phyloP scores from a whole-genome alignment of 2,329 filamentous ascomycete genomes.

The Fusarium sp. region DNA sequence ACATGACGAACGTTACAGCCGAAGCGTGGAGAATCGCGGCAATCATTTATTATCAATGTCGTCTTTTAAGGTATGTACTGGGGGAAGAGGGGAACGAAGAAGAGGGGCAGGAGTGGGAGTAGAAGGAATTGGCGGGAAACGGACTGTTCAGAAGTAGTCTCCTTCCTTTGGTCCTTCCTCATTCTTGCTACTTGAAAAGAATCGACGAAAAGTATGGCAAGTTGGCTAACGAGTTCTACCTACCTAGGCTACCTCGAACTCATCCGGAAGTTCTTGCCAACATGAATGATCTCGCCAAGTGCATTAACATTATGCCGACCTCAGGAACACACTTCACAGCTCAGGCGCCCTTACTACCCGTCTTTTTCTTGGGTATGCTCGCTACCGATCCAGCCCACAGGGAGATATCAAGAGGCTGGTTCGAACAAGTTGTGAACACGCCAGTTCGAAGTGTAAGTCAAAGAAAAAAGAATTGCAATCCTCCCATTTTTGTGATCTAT shows the following conservation, averaged over 20 bases:
- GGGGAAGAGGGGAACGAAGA: not conserved
- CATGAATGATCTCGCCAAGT: conserved; percentile 51
- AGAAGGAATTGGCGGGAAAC: not conserved
- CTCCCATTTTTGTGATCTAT: conserved; percentile 19
- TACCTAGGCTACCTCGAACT: conserved; percentile 53
- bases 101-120: not conserved
- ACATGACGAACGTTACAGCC: conserved; percentile 56
- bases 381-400: conserved; percentile 48
- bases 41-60: conserved; percentile 55
- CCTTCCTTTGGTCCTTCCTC: not conserved
- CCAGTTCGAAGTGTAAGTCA: conserved; percentile 56
- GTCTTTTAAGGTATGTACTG: conserved; percentile 51
- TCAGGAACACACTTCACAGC: conserved; percentile 56
- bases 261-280: conserved; percentile 51
- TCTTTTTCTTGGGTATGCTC: conserved; percentile 56
- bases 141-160: not conserved
- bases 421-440: conserved; percentile 51
- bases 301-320: conserved; percentile 56
- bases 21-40: conserved; percentile 57
- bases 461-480: conserved; percentile 16
- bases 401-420: conserved; percentile 51
- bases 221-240: conserved; percentile 14
- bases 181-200: not conserved
- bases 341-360: conserved; percentile 56
- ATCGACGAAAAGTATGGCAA: not conserved